Conservation (phyloP, 2,329 filamentous ascomycete species). For the Ophiocordyceps camponoti-leonardi region DNA sequence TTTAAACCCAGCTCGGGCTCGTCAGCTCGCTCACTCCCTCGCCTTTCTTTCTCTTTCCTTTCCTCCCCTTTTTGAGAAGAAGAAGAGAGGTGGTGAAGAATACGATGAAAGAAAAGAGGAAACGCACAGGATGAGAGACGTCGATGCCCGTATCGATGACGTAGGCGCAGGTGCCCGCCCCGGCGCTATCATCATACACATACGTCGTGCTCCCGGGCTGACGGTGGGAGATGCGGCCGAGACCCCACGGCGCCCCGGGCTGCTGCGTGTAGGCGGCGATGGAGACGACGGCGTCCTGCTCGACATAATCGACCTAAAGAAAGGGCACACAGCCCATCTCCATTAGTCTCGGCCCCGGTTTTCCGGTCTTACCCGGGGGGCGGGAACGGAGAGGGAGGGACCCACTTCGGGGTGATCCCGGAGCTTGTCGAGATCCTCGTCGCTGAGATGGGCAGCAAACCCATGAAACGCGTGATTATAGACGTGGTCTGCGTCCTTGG, state of each 20-base stretch:
- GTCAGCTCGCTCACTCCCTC: neutral
- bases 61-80: too few relatives aligned
- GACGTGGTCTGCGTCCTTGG: constrained; percentile 8
- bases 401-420: constrained; percentile 7
- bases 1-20: neutral
- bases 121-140: constrained; percentile 15
- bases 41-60: too few relatives aligned
- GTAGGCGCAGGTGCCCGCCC: constrained; percentile 20
- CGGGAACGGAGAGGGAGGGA: neutral
- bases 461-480: constrained; percentile 7
- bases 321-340: neutral
- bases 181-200: constrained; percentile 16
- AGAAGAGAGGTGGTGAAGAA: too few relatives aligned
- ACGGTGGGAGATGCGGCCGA: constrained; percentile 16
- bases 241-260: constrained; percentile 17
- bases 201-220: constrained; percentile 9
- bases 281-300: constrained; percentile 14
- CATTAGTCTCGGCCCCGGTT: neutral
- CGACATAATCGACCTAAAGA: constrained; percentile 16
- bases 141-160: constrained; percentile 25
- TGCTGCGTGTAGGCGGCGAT: constrained; percentile 10
- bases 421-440: constrained; percentile 5
- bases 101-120: neutral
- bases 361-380: too few relatives aligned
- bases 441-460: constrained; percentile 6